A percentile compares a stretch with the other conserved stretches of the same genome.
These are phyloP conservation scores for Colletotrichum sp. DNA, from an alignment of 2,329 filamentous ascomycete genomes.

Conservation along the genomic window DNA sequence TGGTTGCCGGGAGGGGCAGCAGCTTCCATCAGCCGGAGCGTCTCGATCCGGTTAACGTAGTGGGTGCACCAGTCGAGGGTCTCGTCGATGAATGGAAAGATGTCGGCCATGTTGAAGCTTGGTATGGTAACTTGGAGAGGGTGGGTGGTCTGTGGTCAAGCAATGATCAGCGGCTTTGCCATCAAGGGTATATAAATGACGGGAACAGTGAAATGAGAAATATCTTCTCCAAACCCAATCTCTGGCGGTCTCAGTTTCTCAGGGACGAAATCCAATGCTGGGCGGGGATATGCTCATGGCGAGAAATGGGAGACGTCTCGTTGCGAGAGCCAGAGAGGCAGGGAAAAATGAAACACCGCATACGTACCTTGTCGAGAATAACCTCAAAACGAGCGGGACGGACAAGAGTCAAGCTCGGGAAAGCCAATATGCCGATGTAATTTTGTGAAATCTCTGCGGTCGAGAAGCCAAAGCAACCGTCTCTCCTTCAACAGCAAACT, in stretches of 20 bases:
- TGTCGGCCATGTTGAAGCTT: background rate
- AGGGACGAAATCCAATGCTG: no score
- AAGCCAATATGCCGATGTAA: no score
- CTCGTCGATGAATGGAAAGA: background rate
- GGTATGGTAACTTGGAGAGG: background rate
- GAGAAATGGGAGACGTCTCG: no score
- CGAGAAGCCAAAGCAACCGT: background rate
- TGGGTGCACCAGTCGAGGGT: background rate
- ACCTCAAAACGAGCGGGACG: background rate
- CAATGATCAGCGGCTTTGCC: no score
- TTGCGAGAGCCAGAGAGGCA: no score
- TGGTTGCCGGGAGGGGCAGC: background rate
- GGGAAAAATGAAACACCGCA: no score
- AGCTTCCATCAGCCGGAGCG: background rate
- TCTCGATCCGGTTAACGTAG: background rate
- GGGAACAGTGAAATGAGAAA: no score
- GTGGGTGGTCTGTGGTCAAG: no score
- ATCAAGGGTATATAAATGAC: no score
- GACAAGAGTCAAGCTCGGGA: background rate
- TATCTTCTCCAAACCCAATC: no score
- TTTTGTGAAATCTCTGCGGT: background rate
- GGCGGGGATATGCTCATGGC: no score
- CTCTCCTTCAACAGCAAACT: rapidly evolving
- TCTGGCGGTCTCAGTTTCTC: no score
- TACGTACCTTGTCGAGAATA: background rate